phyloP scores from a whole-genome alignment of 306 rosid genomes.

The Medicago arabica region DNA sequence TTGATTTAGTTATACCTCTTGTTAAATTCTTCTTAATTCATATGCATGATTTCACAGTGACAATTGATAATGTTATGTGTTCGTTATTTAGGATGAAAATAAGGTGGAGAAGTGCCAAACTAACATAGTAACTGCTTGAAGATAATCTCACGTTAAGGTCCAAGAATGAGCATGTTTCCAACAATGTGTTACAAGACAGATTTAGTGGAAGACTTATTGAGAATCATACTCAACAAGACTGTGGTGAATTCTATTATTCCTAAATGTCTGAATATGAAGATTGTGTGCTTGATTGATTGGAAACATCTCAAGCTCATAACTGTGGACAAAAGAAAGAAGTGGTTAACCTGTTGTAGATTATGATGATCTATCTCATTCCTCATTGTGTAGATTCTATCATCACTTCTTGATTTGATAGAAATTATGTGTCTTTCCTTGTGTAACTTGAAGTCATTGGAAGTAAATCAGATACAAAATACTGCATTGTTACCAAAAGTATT shows the following conservation, averaged over 20 bases:
- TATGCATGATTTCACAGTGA: not conserved
- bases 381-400: not conserved
- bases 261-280: no score
- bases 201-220: no score
- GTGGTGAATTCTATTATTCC: no score
- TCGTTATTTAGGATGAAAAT: conserved; percentile 5
- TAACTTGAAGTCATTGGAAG: not conserved
- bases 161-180: no score
- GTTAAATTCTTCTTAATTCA: not conserved
- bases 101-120: not conserved
- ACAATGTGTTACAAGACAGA: no score
- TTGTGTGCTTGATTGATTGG: no score
- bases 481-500: not conserved
- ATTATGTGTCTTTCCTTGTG: not conserved
- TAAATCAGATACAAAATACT: no score
- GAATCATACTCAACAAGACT: no score
- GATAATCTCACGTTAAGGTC: no score
- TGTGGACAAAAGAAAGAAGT: no score
- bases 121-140: not conserved
- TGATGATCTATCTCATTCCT: not conserved
- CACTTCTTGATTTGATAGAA: not conserved
- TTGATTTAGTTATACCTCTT: conserved; percentile 3
- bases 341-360: no score
- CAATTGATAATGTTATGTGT: conserved; percentile 25
- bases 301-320: no score